phyloP scores from a whole-genome alignment of 306 rosid genomes.

The Lablab purpureus region DNA sequence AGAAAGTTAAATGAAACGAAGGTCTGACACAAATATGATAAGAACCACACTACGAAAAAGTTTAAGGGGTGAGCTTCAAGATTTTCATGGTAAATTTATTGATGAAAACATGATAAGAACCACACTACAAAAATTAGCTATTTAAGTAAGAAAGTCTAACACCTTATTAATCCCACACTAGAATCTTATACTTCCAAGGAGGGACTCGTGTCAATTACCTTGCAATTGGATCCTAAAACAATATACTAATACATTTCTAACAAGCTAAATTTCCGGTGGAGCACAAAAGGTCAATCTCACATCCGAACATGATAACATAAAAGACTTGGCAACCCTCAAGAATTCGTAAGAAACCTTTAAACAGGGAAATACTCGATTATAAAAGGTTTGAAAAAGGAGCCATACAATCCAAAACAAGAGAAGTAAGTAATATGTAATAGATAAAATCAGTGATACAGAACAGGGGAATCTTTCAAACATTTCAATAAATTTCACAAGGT shows the following conservation, averaged over 20 bases:
- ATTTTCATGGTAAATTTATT: background rate
- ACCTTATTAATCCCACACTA: background rate
- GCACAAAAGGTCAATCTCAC: background rate
- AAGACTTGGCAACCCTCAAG: no score
- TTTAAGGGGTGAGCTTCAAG: background rate
- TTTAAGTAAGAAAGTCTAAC: background rate
- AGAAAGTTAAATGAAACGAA: background rate
- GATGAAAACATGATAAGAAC: background rate
- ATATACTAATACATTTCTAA: conserved; percentile 1
- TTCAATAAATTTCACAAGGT: conserved; percentile 4
- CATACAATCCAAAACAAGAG: conserved; percentile 24
- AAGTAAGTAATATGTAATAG: background rate
- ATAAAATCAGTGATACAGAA: background rate
- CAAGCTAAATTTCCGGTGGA: background rate
- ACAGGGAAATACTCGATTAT: background rate
- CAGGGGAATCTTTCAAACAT: background rate
- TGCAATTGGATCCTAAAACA: background rate
- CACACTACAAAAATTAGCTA: background rate
- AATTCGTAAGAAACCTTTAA: background rate
- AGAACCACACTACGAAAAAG: no score
- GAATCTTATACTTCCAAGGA: background rate
- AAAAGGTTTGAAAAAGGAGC: conserved; percentile 12
- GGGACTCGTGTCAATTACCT: background rate
- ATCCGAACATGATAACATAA: background rate
- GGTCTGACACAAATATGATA: background rate